phyloP scores from a whole-genome alignment of 495 filamentous ascomycete species.

The Trichocladium antarcticum region DNA sequence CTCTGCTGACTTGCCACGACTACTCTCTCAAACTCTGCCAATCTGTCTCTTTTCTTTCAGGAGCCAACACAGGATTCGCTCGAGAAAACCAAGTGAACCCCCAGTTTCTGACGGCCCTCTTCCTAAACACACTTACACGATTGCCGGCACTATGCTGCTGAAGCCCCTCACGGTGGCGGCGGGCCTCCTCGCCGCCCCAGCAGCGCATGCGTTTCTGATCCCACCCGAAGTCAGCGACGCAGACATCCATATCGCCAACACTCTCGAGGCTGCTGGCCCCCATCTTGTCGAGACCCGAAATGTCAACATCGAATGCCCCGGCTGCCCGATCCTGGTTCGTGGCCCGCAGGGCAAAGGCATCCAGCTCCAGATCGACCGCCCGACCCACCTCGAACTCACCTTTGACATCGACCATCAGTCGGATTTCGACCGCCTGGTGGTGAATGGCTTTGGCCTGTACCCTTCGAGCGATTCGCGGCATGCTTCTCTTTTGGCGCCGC shows the following conservation, averaged over 20 bases:
- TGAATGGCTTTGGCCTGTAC: conserved; percentile 39
- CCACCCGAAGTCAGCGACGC: conserved; percentile 16
- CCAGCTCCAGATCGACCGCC: conserved; percentile 18
- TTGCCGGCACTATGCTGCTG: conserved; percentile 18
- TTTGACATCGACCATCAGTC: conserved; percentile 28
- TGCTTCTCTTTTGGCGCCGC: conserved; percentile 22
- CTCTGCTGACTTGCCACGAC: too few relatives aligned
- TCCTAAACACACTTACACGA: background rate
- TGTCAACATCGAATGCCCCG: conserved; percentile 34
- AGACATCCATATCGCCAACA: conserved; percentile 13
- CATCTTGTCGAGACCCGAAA: conserved; percentile 10
- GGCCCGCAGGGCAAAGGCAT: conserved; percentile 16
- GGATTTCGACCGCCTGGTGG: conserved; percentile 26
- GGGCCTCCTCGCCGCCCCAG: conserved; percentile 16
- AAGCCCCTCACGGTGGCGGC: conserved; percentile 20
- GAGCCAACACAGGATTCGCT: too few relatives aligned
- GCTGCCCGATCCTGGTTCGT: conserved; percentile 28
- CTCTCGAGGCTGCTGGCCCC: conserved; percentile 4
- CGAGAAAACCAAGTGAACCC: too few relatives aligned
- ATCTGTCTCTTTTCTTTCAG: background rate
- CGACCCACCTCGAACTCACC: conserved; percentile 32
- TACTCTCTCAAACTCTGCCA: too few relatives aligned
- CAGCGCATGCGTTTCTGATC: conserved; percentile 21
- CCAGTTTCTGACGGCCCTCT: background rate
- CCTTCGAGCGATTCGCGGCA: conserved; percentile 27